Percentiles rank a stretch among this genome's conserved stretches.
These are phyloP conservation scores for Torulaspora delbrueckii DNA, from an alignment of 805 yeast genomes.

Conservation along the genomic window DNA sequence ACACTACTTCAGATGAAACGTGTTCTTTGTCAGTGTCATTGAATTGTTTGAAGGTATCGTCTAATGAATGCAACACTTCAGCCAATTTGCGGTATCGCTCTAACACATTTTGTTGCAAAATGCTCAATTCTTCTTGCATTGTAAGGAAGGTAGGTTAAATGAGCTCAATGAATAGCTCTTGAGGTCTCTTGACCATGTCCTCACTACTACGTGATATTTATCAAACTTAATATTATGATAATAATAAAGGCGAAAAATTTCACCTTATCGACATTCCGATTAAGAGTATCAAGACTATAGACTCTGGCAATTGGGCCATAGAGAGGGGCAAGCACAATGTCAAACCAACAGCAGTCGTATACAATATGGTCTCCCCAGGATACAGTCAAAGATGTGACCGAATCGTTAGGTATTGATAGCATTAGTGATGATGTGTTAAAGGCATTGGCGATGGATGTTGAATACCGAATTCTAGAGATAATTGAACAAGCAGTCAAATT, in stretches of 20 bases:
- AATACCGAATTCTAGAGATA: constrained; percentile 91
- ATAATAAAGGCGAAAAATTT: constrained; percentile 1
- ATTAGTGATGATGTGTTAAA: constrained; percentile 90
- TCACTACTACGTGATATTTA: background rate
- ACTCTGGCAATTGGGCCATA: background rate
- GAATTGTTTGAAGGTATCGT: constrained; percentile 26
- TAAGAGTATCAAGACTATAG: background rate
- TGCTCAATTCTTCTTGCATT: constrained; percentile 26
- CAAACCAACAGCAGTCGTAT: constrained; percentile 49
- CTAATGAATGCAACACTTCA: constrained; percentile 26
- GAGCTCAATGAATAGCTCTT: background rate
- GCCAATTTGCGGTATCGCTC: constrained; percentile 31
- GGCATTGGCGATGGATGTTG: constrained; percentile 98
- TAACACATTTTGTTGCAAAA: constrained; percentile 30
- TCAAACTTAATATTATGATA: background rate
- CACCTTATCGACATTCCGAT: background rate
- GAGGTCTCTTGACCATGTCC: background rate
- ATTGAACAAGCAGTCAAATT: constrained; percentile 93
- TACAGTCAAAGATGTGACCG: constrained; percentile 95
- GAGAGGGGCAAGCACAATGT: constrained; percentile 10
- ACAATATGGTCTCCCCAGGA: constrained; percentile 97
- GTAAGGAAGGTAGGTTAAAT: background rate
- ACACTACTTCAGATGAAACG: constrained; percentile 34
- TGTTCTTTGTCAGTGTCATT: constrained; percentile 14
- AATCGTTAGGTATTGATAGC: constrained; percentile 70